Evolutionary conservation across 768 basidiomycete species (phyloP).

Genomic region (Hysterangium stoloniferum): DNA sequence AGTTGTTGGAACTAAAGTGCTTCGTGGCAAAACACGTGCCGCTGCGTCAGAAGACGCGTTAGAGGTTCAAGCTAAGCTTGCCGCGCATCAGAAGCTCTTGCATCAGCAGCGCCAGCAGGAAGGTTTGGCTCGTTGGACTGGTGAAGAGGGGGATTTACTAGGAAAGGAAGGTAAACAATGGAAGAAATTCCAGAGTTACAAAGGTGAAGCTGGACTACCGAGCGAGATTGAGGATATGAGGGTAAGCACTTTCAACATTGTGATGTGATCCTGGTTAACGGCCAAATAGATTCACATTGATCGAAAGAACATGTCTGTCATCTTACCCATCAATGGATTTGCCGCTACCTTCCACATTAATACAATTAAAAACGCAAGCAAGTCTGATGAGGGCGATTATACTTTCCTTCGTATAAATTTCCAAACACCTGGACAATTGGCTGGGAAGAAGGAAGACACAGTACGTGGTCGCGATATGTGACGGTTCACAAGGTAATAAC

Average conservation of each 20-base stretch:
- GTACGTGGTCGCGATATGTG: slow-evolving; percentile 34
- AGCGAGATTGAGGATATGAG: slow-evolving; percentile 71
- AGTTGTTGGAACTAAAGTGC: slow-evolving; percentile 74
- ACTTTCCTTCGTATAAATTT: slow-evolving; percentile 96
- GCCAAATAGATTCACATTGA: slow-evolving; percentile 75
- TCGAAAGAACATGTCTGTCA: slow-evolving; percentile 80
- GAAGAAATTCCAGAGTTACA: slow-evolving; percentile 96
- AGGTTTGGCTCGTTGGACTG: slow-evolving; percentile 77
- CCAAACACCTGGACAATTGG: slow-evolving; percentile 94
- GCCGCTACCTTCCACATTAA: slow-evolving; percentile 98
- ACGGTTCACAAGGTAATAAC: background rate
- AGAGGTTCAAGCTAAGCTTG: slow-evolving; percentile 67
- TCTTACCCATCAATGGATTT: slow-evolving; percentile 90
- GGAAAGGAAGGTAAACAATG: slow-evolving; percentile 89
- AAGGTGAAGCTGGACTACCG: slow-evolving; percentile 86
- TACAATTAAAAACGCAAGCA: slow-evolving; percentile 95
- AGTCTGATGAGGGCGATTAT: slow-evolving; percentile 93
- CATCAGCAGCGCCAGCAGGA: slow-evolving; percentile 69
- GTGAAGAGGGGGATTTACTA: slow-evolving; percentile 63
- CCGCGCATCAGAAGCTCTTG: slow-evolving; percentile 81
- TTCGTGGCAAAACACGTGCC: slow-evolving; percentile 85
- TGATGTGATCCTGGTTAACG: background rate
- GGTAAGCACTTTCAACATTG: slow-evolving; percentile 37
- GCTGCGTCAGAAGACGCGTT: slow-evolving; percentile 80
- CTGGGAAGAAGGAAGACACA: slow-evolving; percentile 98